Base-by-base conservation (phyloP, 2,329 filamentous ascomycete genomes). In the Fusarium irregulare region DNA sequence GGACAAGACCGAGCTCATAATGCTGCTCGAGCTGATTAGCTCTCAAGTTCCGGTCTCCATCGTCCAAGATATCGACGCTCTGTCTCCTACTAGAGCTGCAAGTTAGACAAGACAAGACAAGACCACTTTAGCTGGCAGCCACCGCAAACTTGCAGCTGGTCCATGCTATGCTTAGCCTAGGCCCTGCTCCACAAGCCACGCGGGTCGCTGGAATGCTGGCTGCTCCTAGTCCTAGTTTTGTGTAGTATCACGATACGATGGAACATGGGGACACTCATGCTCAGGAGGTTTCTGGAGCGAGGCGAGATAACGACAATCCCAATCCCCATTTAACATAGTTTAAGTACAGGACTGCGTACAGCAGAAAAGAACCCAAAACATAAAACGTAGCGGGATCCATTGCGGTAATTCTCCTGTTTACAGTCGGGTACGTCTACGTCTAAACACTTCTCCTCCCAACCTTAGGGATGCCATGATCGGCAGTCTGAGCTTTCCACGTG, bases 171-270 rank as follows among this genome's bases (percentile, higher is more conserved):
- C 70, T 72, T 71, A 60, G 63, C 60, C 57, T 60, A 58, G 68
- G 64, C 64, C 57, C 51, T 68, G 53, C 67, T 76, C 73, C 73
- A 75, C 73, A 76, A 73, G 73, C 73, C 73, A 75, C 73, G 72
- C 71, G 73, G 70, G 60, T 75, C 70, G 66, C 68, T 64, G 69
- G 73, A 75, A 74, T 75, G 71, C 57, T 71, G 58, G 50, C 51
- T 56, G 60, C 57, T 59, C 44, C 23, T 41, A 47, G 51, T 44
- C 25, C 42, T 41, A 47, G 51, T 44, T 23, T 34, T 48, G 12
- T 27, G 40, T 23, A 28, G 20, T 30, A 37, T 41, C 32, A 53
- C 32, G 47, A 73, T 64, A 53, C 25, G 47, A 73, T 64, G 51
- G 51, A 58, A 58, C 56, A 62, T 54, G 50, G 54, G 57, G 27